Evolutionary conservation across 495 filamentous ascomycete species (phyloP), one percentile per base, ranked within the genome.

Genomic region (Aspergillus cavernicola): DNA sequence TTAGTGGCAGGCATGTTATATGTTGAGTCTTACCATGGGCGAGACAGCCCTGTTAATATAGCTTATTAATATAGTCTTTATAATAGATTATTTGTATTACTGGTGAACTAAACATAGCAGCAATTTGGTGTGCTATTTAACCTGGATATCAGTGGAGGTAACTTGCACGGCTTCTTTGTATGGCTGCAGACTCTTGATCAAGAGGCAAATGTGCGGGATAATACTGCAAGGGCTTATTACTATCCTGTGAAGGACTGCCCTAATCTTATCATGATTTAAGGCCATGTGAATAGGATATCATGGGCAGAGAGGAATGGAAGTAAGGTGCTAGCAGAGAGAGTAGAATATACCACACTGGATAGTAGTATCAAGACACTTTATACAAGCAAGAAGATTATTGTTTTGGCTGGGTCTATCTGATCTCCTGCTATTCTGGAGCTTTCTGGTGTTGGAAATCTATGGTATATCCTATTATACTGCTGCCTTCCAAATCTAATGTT

Each of bases 361-460:
- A 54, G 60, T 0, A 24, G 41, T 16, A 59, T 18, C n/a, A 28
- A 62, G 6, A 51, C 63, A 7, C 61, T 85, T 33, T 69, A 63
- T 48, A 84, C 80, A 0, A 64, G 64, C 12, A 81, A 73, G 41
- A 78, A 84, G 29, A 77, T 87, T 1, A 72, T 88, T 29, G 53
- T 85, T 0, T 80, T 82, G 1, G 78, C 77, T 41, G 85, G 85
- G 3, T 61, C 78, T 6, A 67, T 82, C 29, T 75, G 76, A n/a
- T 79, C 84, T 1, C 79, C 85, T 0, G 61, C 66, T 0, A 62
- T 87, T 8, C 69, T 87, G 12, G 83, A 87, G 60, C 70, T 81
- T 1, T 87, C 85, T 0, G 84, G 85, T 13, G 62, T 86, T 33
- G 84, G 85, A 10, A 67, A 69, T 39, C 59, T 62, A 4, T 51